Evolutionary conservation across 495 filamentous ascomycete species (phyloP), one percentile per base, ranked within the genome.

Genomic region (Achaetomiella virescens): DNA sequence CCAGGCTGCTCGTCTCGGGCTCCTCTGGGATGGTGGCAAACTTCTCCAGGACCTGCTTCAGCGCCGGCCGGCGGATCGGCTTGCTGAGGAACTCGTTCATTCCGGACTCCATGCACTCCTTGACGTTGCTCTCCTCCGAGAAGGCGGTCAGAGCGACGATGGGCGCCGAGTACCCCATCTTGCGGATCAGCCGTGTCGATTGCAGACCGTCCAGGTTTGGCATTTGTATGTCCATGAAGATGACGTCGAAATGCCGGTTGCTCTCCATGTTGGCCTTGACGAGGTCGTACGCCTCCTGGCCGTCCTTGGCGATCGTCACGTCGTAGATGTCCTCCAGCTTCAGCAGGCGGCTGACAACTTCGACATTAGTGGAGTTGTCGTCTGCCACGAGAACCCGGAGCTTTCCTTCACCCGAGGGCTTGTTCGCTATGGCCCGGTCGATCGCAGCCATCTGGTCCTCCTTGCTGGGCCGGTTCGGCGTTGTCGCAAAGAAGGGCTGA

Each of bases 161-260:
- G 7, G 91, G 91, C 6, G 87, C 87, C 20, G 80, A 84, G 66
- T 91, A 97, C 12, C 91, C 91, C 74, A 92, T 86, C 59, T 89
- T 74, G 6, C 91, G 81, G 56, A 96, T 96, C 15, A 93, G 76
- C n/a, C 87, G 79, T 0, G 91, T 96, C 44, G 86, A 90, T 67
- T 95, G 82, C 22, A 96, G 78, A 5, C 91, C 91, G 58, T 96
- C 90, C 10, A 97, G 79, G 63, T 91, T 92, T 17, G 91, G 91
- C 91, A 97, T 97, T 76, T 92, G 77, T 43, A 96, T 88, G 68
- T 96, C 90, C 90, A 96, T 96, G 67, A 95, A 92, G 43, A 96
- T 93, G 14, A 96, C 72, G 59, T 92, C 84, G 65, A 91, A 96
- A 25, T 79, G 78, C 42, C 78, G 75, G 50, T 81, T 77, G 27